Evolutionary conservation across 2,329 filamentous ascomycete genomes (phyloP).

Genomic region (Aureobasidium sp.): DNA sequence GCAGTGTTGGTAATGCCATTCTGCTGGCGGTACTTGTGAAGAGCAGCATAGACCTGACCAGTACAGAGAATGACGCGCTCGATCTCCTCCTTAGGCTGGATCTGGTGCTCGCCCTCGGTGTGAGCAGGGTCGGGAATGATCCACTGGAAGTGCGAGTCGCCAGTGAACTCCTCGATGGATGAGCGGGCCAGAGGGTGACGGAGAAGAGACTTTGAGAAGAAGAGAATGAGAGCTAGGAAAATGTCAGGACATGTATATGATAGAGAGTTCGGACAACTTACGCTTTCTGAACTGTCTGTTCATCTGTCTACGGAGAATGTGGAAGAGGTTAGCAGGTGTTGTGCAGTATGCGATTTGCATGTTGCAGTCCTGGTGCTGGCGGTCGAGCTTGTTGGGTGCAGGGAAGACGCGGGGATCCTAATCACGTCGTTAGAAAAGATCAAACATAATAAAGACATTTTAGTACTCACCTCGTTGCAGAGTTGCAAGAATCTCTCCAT

Average conservation of each 20-base stretch:
- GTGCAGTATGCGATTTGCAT: conserved; percentile 99
- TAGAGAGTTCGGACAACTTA: conserved; percentile 41
- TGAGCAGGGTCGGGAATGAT: conserved; percentile 89
- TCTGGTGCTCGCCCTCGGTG: conserved; percentile 49
- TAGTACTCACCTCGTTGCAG: conserved; percentile 60
- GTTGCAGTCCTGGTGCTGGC: conserved; percentile 99
- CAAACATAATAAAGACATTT: background rate
- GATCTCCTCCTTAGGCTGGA: conserved; percentile 76
- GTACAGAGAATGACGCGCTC: conserved; percentile 91
- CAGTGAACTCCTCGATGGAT: conserved; percentile 80
- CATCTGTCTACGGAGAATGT: conserved; percentile 93
- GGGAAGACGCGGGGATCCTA: conserved; percentile 85
- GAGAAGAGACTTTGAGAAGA: conserved; percentile 96
- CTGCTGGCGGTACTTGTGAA: conserved; percentile 82
- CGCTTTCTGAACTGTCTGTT: conserved; percentile 99
- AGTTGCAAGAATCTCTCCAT: conserved; percentile 97
- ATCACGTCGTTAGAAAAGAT: background rate
- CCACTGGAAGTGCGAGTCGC: conserved; percentile 90
- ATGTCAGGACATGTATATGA: conserved; percentile 14
- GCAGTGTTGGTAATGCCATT: conserved; percentile 84
- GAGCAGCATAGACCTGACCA: conserved; percentile 85
- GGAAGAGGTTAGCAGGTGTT: conserved; percentile 92
- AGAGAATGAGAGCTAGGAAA: conserved; percentile 71
- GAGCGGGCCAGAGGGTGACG: conserved; percentile 91
- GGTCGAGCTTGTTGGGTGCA: conserved; percentile 75